phyloP scores from a whole-genome alignment of 129 eudicot genomes.

The Cynara cardunculus region DNA sequence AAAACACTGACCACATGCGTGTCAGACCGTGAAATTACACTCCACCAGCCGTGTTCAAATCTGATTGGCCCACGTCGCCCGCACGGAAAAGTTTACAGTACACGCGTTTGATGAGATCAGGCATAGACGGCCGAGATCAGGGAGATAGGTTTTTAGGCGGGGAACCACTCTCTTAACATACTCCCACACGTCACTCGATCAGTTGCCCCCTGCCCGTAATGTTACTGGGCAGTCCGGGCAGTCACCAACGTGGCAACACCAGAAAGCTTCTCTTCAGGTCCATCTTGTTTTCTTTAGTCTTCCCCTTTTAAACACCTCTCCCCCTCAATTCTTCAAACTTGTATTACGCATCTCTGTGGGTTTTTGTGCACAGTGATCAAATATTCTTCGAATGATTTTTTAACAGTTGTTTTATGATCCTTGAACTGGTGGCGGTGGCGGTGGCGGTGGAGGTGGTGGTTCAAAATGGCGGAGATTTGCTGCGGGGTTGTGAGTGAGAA shows the following conservation, averaged over 20 bases:
- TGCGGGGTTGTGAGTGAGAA: constrained; percentile 50
- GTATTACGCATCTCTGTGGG: neutral
- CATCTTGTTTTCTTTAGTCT: constrained; percentile 14
- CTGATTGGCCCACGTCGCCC: constrained; percentile 27
- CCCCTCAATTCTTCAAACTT: neutral
- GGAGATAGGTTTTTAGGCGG: constrained; percentile 32
- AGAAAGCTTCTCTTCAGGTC: constrained; percentile 41
- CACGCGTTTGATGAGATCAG: constrained; percentile 36
- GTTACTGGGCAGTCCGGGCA: constrained; percentile 24
- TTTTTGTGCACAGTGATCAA: neutral
- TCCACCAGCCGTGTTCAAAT: constrained; percentile 19
- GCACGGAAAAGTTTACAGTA: constrained; percentile 41
- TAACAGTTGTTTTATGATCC: neutral
- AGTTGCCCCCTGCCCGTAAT: constrained; percentile 29
- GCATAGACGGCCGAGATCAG: constrained; percentile 38
- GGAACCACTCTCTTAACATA: constrained; percentile 39
- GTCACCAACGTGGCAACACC: constrained; percentile 25
- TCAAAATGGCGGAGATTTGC: constrained; percentile 62
- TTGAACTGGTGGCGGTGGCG: neutral
- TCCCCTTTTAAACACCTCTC: constrained; percentile 7
- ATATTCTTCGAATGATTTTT: neutral
- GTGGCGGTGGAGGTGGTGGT: neutral
- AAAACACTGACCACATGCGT: constrained; percentile 35
- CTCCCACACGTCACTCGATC: constrained; percentile 45
- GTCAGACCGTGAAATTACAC: constrained; percentile 35